Conservation (phyloP, 2,329 filamentous ascomycete genomes). For the Fusarium verticillioides region DNA sequence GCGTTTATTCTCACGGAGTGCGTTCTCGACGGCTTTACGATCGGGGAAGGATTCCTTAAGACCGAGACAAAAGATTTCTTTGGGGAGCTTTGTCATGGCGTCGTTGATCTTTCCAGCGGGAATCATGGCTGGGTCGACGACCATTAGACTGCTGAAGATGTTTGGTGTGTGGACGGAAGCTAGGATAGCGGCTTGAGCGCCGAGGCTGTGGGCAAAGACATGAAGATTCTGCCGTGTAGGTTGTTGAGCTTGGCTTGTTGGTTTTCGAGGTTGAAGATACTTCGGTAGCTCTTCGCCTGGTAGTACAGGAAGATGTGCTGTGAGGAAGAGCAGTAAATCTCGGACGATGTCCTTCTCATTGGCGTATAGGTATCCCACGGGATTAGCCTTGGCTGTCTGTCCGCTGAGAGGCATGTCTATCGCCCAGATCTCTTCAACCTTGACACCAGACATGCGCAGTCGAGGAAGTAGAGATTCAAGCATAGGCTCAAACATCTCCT, state of each 20-base stretch:
- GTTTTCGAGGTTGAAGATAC: not conserved
- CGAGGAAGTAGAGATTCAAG: not conserved
- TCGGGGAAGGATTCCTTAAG: not conserved
- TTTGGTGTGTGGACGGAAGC: not conserved
- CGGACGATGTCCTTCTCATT: not conserved
- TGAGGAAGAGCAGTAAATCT: not conserved
- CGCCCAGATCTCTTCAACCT: not conserved
- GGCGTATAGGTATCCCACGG: not conserved
- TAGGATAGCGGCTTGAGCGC: not conserved
- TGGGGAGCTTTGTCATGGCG: not conserved
- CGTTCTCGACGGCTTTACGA: fast-evolving
- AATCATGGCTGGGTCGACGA: not conserved
- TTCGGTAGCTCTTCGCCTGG: not conserved
- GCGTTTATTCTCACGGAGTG: not conserved
- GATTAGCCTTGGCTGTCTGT: not conserved
- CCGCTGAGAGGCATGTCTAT: not conserved
- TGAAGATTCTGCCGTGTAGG: not conserved
- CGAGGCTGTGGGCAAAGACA: not conserved
- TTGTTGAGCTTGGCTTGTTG: not conserved
- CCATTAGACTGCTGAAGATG: not conserved
- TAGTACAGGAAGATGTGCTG: not conserved
- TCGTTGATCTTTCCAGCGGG: not conserved
- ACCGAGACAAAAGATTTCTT: not conserved
- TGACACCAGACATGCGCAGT: not conserved
- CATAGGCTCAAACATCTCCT: not conserved